Evolutionary conservation across 805 yeast species (phyloP), one percentile per base, ranked within the genome.

Genomic region (Suhomyces sp.): DNA sequence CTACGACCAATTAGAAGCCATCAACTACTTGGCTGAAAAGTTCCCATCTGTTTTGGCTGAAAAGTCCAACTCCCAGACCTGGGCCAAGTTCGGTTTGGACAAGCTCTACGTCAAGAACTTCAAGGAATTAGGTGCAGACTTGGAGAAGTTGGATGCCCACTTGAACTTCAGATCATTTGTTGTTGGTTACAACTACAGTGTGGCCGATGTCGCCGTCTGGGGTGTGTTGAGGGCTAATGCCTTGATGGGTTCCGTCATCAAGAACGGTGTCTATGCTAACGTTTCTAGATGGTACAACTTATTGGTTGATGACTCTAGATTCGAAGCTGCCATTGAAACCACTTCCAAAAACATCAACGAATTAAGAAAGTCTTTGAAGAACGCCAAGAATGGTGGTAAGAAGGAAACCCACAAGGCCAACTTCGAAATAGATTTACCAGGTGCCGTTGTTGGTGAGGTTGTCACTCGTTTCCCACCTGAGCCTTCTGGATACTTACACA

Each of bases 391-490:
- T 40, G 46, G 48, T 10, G 46, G 46, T 5, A 82, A 83, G 69
- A 88, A 88, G 67, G 93, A 87, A 64, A 71, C 81, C 35, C 95
- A 88, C 74, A 87, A 88, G 70, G 98, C 98, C 44, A 90, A 84
- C 63, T 93, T 84, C 50, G 97, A 90, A 60, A 93, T 93, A 54
- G 93, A 87, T 54, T 77, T 93, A 48, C 85, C 84, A 40, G 95
- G 81, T 59, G 99, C 99, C 40, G 80, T 76, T 54, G 80, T 83
- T 39, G 99, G 99, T 47, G 72, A 90, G 65, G 99, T 93, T 39
- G 98, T 95, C 36, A 95, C 98, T 36, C 84, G 99, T 70, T 93
- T 93, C 80, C 98, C 96, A 34, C 99, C 99, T 47, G 99, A 93
- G 72, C 99, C 99, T 42, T 86, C 95, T 68, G 99, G 99, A 69